Percentiles rank a stretch among this genome's conserved stretches.
Conservation (phyloP, 768 basidiomycete genomes). For the Xanthoconium stramineum region DNA sequence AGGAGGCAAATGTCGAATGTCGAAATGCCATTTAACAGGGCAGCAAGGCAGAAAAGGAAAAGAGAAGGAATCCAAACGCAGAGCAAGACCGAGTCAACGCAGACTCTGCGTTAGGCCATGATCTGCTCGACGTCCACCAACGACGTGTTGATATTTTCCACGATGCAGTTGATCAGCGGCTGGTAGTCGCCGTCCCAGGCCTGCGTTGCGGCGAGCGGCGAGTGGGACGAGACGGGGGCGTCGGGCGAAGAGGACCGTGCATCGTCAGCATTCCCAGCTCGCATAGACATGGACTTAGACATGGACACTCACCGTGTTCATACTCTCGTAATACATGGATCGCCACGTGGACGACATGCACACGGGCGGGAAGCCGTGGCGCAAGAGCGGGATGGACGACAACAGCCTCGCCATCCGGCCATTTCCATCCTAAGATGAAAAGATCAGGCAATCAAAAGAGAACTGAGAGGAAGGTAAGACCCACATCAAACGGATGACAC, state of each 20-base stretch:
- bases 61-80: too few species aligned
- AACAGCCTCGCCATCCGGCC: slow-evolving; percentile 34
- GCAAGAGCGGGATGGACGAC: slow-evolving; percentile 35
- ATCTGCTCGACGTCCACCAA: slow-evolving; percentile 29
- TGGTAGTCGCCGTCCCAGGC: slow-evolving; percentile 35
- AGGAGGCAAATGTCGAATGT: too few species aligned
- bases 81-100: too few species aligned
- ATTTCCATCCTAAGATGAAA: slow-evolving; percentile 30
- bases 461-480: neutral
- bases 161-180: slow-evolving; percentile 31
- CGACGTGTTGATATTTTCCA: slow-evolving; percentile 24
- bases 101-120: slow-evolving; percentile 12
- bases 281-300: too few species aligned
- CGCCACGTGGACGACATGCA: slow-evolving; percentile 27
- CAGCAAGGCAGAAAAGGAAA: too few species aligned
- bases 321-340: slow-evolving; percentile 27
- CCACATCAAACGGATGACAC: slow-evolving; percentile 35
- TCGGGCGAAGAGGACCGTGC: too few species aligned
- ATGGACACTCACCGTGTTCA: slow-evolving; percentile 29
- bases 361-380: slow-evolving; percentile 31
- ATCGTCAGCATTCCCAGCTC: neutral
- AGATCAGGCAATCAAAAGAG: neutral
- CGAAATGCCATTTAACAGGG: too few species aligned
- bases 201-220: slow-evolving; percentile 6
- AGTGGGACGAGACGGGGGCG: too few species aligned